A percentile compares a stretch with the other conserved stretches of the same genome.
Evolutionary conservation across 345 rosid species (phyloP).

Genomic region (Gossypioides kirkii): DNA sequence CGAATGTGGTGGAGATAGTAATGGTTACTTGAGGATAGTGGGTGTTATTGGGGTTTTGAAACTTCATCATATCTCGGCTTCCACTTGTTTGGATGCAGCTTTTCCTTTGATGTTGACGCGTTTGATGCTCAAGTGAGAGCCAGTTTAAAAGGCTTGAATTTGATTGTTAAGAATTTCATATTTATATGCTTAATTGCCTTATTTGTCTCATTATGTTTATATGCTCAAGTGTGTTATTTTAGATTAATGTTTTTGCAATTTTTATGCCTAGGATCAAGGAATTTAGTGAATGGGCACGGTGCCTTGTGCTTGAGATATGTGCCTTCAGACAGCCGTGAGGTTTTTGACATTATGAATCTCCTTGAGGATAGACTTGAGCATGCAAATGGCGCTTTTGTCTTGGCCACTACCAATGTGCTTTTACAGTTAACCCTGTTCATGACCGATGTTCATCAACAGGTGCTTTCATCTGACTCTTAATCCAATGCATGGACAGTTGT

Average conservation of each 20-base stretch:
- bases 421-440: conserved; percentile 83
- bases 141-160: conserved; percentile 7
- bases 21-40: conserved; percentile 78
- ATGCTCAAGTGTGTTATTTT: too few relatives aligned
- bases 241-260: background rate
- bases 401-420: conserved; percentile 83
- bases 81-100: conserved; percentile 78
- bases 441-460: conserved; percentile 98
- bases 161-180: background rate
- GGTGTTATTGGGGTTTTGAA: conserved; percentile 87
- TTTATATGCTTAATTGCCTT: conserved; percentile 5
- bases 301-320: conserved; percentile 91
- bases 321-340: conserved; percentile 80
- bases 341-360: conserved; percentile 96
- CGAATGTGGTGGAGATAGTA: conserved; percentile 81
- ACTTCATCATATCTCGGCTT: conserved; percentile 78
- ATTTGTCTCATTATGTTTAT: conserved; percentile 15
- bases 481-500: background rate
- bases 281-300: conserved; percentile 96
- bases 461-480: conserved; percentile 18
- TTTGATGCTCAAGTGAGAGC: conserved; percentile 69
- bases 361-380: conserved; percentile 99
- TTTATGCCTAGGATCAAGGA: conserved; percentile 70
- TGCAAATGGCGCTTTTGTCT: conserved; percentile 98
- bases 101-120: conserved; percentile 68